Conservation (phyloP, 352 stramenopile genomes). For the Phytophthora citrophthora region DNA sequence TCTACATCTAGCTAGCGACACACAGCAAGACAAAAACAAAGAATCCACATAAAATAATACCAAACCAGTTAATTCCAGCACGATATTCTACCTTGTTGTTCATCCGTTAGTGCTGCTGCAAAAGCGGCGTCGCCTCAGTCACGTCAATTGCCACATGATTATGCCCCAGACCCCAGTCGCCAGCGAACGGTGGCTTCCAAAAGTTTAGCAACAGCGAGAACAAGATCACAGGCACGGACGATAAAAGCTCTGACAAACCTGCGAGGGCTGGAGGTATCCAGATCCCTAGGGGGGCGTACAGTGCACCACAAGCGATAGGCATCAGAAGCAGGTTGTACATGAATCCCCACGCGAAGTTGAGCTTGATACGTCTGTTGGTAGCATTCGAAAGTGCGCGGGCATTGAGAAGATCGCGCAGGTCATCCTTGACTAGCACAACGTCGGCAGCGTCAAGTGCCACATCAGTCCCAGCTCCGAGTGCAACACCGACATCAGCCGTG, state of each 20-base stretch:
- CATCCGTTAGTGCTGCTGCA: conserved; percentile 29
- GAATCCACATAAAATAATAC: conserved; percentile 18
- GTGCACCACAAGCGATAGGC: conserved; percentile 69
- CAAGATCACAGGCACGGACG: conserved; percentile 79
- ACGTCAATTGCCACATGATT: conserved; percentile 48
- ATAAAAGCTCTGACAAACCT: conserved; percentile 74
- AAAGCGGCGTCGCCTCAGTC: conserved; percentile 46
- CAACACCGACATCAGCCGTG: conserved; percentile 71
- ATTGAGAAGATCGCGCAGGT: conserved; percentile 72
- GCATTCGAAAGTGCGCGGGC: conserved; percentile 61
- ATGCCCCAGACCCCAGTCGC: conserved; percentile 19
- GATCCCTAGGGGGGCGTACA: conserved; percentile 67
- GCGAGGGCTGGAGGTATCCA: conserved; percentile 72
- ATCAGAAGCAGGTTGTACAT: conserved; percentile 82
- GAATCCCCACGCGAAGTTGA: conserved; percentile 80
- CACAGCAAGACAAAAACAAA: neutral
- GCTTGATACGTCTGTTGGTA: conserved; percentile 74
- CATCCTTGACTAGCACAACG: conserved; percentile 77
- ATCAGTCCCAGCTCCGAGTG: conserved; percentile 69
- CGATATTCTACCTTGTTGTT: conserved; percentile 22
- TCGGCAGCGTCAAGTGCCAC: conserved; percentile 77
- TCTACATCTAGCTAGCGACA: conserved; percentile 7
- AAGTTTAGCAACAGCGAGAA: conserved; percentile 77
- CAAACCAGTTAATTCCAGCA: conserved; percentile 21
- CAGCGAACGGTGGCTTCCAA: conserved; percentile 59